Base-by-base conservation (phyloP, 2,329 filamentous ascomycete genomes). In the Amauroascus verrucosus region DNA sequence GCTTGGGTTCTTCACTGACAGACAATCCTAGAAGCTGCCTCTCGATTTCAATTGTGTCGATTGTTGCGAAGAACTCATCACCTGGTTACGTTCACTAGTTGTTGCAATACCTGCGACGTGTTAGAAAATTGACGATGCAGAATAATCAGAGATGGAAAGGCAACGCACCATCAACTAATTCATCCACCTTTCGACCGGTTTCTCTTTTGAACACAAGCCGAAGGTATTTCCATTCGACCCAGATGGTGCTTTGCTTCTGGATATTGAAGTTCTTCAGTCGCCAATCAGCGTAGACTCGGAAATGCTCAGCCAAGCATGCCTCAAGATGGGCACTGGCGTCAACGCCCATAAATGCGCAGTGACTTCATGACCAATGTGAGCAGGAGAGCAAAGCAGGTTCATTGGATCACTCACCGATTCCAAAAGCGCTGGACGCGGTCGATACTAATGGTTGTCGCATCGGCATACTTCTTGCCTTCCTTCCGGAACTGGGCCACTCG, bases 401-500 rank as follows among this genome's bases (percentile, higher is more conserved):
- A 43, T 26, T 5, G 14, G 22, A 43, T 43, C 5, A 24, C 53
- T 54, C 3, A 54, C 30, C 38, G 28, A 46, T 51, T 33, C 41
- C 53, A 54, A 26, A 51, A 54, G 18, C 48, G 6, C 26, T 54
- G 53, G 14, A 54, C 46, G 26, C 46, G 28, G n/a, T 54, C 35
- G 32, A 54, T 51, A n/a, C 32, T 14, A 37, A 22, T 45, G 20
- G 24, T 40, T 28, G 47, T 54, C 13, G 48, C 38, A 30, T 54
- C 18, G n/a, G 47, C 53, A 51, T 54, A 54, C 41, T 54, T 54
- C 35, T 54, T 54, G 52, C 45, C 47, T 37, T 44, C 40, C 32
- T 41, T 9, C 32, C 38, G 40, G 44, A 53, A 53, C 9, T 22
- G 32, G 48, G 43, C 13, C 51, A 53, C 51, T 53, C 32, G 16